Conservation (phyloP, 1,284 basidiomycete genomes). For the Omphalotus olearius region DNA sequence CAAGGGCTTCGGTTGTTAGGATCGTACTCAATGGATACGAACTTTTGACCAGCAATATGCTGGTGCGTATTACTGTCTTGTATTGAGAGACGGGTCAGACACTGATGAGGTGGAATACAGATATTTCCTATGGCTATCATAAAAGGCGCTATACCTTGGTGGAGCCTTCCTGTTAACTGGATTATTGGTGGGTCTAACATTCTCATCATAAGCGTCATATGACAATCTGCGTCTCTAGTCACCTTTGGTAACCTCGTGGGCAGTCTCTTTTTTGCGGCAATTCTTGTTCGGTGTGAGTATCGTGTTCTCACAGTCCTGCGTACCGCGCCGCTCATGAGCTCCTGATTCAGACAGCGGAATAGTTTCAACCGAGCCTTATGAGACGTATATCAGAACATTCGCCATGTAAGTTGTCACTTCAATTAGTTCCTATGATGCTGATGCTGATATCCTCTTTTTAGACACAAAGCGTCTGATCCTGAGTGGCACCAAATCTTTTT, state of each 20-base stretch:
- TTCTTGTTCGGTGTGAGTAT: constrained; percentile 59
- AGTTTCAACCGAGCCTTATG: constrained; percentile 54
- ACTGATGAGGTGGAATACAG: constrained; percentile 46
- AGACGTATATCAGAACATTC: constrained; percentile 47
- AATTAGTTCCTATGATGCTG: background rate
- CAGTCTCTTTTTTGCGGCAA: constrained; percentile 26
- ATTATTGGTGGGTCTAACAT: constrained; percentile 44
- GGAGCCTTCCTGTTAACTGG: constrained; percentile 66
- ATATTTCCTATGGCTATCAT: constrained; percentile 64
- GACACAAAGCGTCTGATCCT: constrained; percentile 60
- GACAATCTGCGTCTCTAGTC: constrained; percentile 61
- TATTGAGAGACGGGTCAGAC: no score
- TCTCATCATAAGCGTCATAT: constrained; percentile 48
- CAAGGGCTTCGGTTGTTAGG: constrained; percentile 33
- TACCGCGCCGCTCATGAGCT: background rate
- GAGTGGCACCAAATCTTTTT: constrained; percentile 74
- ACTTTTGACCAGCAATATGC: constrained; percentile 72
- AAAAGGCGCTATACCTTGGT: constrained; percentile 62
- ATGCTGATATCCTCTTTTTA: constrained; percentile 21
- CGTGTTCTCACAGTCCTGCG: background rate
- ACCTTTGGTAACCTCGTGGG: constrained; percentile 11
- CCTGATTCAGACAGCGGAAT: constrained; percentile 47
- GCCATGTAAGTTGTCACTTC: constrained; percentile 43
- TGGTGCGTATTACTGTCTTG: constrained; percentile 38
- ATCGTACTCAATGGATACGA: constrained; percentile 69